These are phyloP conservation scores for Aspergillus ibericus DNA, from an alignment of 2,329 filamentous ascomycete genomes.

Conservation along the genomic window DNA sequence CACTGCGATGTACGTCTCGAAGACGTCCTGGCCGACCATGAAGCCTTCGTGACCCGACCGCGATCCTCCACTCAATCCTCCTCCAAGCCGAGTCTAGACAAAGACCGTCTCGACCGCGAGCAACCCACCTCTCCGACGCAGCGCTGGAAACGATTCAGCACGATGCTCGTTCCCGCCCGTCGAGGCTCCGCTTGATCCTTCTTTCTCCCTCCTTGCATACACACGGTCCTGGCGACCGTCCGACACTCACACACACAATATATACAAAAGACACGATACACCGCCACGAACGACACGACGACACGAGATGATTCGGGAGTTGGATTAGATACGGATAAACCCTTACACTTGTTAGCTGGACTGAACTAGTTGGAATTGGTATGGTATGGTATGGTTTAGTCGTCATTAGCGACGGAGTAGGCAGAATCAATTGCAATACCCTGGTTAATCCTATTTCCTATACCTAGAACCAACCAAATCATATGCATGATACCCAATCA, in stretches of 20 bases:
- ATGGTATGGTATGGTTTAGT: background rate
- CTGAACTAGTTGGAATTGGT: background rate
- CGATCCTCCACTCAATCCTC: conserved; percentile 40
- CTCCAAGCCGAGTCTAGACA: conserved; percentile 33
- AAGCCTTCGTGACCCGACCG: conserved; percentile 37
- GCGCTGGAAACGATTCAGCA: conserved; percentile 36
- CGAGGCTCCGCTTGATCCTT: conserved; percentile 11
- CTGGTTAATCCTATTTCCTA: background rate
- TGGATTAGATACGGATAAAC: conserved; percentile 2
- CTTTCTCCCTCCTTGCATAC: background rate
- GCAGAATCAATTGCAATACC: conserved; percentile 1
- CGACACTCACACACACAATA: background rate
- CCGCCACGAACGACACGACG: background rate
- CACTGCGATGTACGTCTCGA: conserved; percentile 45
- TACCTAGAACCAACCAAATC: too few relatives aligned
- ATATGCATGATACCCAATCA: too few relatives aligned
- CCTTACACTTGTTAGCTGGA: background rate
- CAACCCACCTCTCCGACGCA: conserved; percentile 28
- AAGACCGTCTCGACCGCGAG: conserved; percentile 23
- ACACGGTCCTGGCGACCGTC: conserved; percentile 2
- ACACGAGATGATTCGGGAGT: background rate
- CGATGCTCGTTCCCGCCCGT: conserved; percentile 31
- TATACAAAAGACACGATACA: background rate
- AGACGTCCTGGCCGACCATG: conserved; percentile 44
- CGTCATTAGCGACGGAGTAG: conserved; percentile 6